These are phyloP conservation scores for Aspergillus hortae DNA, from an alignment of 2,329 filamentous ascomycete genomes.

Conservation along the genomic window DNA sequence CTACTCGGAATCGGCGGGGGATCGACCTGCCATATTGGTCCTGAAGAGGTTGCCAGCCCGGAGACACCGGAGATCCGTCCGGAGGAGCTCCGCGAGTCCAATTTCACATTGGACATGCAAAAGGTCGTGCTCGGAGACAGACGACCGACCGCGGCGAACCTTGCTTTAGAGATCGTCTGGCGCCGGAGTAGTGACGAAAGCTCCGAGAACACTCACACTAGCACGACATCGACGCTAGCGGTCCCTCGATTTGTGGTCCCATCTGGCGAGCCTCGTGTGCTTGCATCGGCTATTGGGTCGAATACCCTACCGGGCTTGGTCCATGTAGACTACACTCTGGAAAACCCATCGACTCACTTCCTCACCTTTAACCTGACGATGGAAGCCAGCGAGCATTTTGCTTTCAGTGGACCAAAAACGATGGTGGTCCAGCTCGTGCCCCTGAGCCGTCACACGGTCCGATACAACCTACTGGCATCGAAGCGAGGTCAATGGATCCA, in stretches of 20 bases:
- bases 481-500: slow-evolving; percentile 63
- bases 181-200: slow-evolving; percentile 48
- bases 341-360: slow-evolving; percentile 93
- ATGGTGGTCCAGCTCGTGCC: slow-evolving; percentile 78
- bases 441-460: slow-evolving; percentile 68
- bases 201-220: slow-evolving; percentile 20
- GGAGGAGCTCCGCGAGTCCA: slow-evolving; percentile 66
- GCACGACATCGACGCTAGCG: slow-evolving; percentile 66
- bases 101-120: slow-evolving; percentile 70
- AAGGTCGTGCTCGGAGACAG: slow-evolving; percentile 81
- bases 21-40: slow-evolving; percentile 53
- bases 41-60: slow-evolving; percentile 29
- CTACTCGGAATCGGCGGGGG: slow-evolving; percentile 60
- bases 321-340: slow-evolving; percentile 66
- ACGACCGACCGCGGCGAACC: slow-evolving; percentile 67
- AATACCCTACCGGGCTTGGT: slow-evolving; percentile 31
- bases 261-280: slow-evolving; percentile 79
- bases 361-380: slow-evolving; percentile 88
- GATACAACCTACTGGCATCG: slow-evolving; percentile 70
- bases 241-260: slow-evolving; percentile 79
- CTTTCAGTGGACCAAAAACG: slow-evolving; percentile 84
- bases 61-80: slow-evolving; percentile 51
- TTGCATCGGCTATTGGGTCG: slow-evolving; percentile 49
- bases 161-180: slow-evolving; percentile 76
- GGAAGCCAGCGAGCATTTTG: slow-evolving; percentile 90